Evolutionary conservation across 345 rosid species (phyloP), one percentile per base, ranked within the genome.

Genomic region (Eucalyptus urophylla): DNA sequence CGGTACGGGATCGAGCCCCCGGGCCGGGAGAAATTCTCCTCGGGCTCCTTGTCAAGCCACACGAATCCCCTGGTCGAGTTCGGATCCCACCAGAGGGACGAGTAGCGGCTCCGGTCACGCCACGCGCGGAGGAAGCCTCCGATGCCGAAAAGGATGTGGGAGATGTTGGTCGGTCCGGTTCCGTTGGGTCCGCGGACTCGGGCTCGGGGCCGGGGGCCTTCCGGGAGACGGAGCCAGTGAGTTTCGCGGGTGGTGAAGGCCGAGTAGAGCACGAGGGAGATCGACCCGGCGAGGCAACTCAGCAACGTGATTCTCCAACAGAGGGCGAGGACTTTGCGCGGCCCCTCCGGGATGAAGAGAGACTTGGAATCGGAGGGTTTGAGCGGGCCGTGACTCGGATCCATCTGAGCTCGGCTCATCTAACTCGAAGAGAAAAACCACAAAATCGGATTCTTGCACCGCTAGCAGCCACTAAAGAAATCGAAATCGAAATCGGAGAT

Each of bases 131-230:
- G 89, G 11, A 97, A 92, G 51, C 95, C 97, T 47, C 95, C 95
- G 88, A 97, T 92, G 65, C 95, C 93, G 91, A 97, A 96, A 29
- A 94, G 88, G 88, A 97, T 37, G 89, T 97, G 98, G 87, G 97
- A 95, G 92, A 96, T 90, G 91, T 94, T 96, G 60, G 96, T 93
- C 29, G 47, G 83, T 2, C 47, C 83, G 47, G 47, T 14, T 2
- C 83, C 47, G 45, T 76, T 27, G 27, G 83, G 47, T 76, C 83
- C 83, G 14, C 47, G 8, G 24, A 17, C 43, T 21, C 47, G 47
- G 47, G 83, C 47, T 3, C 83, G 27, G 27, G 47, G 8, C 45
- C 69, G 88, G 92, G 49, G 53, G 92, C 90, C 72, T 62, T 91
- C 40, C 49, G 93, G 87, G 17, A 86, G 62, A 5, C 88, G 88